Evolutionary conservation across 805 yeast species (phyloP).

Genomic region (Saccharomycopsis sp.): DNA sequence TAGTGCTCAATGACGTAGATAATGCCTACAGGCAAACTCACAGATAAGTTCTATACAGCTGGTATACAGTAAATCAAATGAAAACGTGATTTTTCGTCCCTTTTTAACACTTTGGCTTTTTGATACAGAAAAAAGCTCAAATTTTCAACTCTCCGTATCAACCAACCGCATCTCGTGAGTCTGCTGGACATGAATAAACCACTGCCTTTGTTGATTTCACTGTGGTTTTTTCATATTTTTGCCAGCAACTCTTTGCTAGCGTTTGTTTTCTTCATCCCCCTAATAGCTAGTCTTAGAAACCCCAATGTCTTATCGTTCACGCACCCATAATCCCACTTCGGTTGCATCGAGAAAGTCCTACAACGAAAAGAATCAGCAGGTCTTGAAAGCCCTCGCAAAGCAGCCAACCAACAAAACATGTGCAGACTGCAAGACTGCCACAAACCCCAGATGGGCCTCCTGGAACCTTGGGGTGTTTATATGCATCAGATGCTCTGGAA

Average conservation of each 20-base stretch:
- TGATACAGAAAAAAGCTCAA: not conserved
- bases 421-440: conserved; percentile 85
- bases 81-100: not conserved
- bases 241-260: no score
- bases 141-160: no score
- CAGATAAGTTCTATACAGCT: no score
- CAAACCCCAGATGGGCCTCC: conserved; percentile 96
- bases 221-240: no score
- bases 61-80: no score
- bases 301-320: not conserved
- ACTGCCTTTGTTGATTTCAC: no score
- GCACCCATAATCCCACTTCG: not conserved
- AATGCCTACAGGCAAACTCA: no score
- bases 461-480: conserved; percentile 93
- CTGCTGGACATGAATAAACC: no score
- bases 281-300: not conserved
- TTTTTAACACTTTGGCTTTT: not conserved
- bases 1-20: no score
- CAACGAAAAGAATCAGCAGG: conserved; percentile 38
- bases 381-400: conserved; percentile 64
- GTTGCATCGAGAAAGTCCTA: conserved; percentile 7
- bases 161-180: no score
- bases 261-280: no score
- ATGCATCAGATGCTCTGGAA: conserved; percentile 93
- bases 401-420: conserved; percentile 75